Evolutionary conservation across 2,329 filamentous ascomycete species (phyloP).

Genomic region (Penicillium brevicompactum): DNA sequence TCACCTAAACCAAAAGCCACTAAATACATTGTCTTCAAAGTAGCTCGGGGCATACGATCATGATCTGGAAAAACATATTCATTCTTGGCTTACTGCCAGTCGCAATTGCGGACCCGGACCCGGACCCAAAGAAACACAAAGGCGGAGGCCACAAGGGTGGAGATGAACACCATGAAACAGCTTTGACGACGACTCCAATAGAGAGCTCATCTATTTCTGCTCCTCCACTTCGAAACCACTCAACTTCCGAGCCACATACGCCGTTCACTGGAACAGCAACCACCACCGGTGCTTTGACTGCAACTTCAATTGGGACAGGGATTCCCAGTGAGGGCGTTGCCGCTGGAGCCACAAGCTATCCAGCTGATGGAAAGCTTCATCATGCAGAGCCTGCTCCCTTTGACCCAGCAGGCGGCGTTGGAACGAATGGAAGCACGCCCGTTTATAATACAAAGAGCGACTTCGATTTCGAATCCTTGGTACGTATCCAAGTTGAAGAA

Average conservation of each 20-base stretch:
- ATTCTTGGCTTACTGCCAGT: slow-evolving; percentile 18
- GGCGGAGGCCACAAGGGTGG: background rate
- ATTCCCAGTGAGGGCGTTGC: slow-evolving; percentile 62
- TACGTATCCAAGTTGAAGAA: slow-evolving; percentile 20
- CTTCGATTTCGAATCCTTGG: slow-evolving; percentile 78
- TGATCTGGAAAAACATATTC: slow-evolving; percentile 17
- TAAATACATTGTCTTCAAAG: background rate
- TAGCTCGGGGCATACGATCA: background rate
- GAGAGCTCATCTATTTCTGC: slow-evolving; percentile 4
- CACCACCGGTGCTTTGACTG: slow-evolving; percentile 67
- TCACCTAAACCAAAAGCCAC: background rate
- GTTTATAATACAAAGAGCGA: slow-evolving; percentile 78
- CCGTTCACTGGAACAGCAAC: slow-evolving; percentile 68
- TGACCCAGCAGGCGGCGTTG: slow-evolving; percentile 70
- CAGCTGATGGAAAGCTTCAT: slow-evolving; percentile 69
- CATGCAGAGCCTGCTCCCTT: slow-evolving; percentile 71
- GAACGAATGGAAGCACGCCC: slow-evolving; percentile 75
- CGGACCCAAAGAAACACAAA: slow-evolving; percentile 7
- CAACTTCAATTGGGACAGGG: slow-evolving; percentile 54
- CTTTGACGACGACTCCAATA: background rate
- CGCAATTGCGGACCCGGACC: slow-evolving; percentile 15
- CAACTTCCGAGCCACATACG: slow-evolving; percentile 65
- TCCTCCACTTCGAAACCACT: slow-evolving; percentile 49
- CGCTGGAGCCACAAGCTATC: slow-evolving; percentile 68
- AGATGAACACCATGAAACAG: background rate